Evolutionary conservation across 1,284 basidiomycete species (phyloP), one percentile per base, ranked within the genome.

Genomic region (Apiotrichum domesticum): DNA sequence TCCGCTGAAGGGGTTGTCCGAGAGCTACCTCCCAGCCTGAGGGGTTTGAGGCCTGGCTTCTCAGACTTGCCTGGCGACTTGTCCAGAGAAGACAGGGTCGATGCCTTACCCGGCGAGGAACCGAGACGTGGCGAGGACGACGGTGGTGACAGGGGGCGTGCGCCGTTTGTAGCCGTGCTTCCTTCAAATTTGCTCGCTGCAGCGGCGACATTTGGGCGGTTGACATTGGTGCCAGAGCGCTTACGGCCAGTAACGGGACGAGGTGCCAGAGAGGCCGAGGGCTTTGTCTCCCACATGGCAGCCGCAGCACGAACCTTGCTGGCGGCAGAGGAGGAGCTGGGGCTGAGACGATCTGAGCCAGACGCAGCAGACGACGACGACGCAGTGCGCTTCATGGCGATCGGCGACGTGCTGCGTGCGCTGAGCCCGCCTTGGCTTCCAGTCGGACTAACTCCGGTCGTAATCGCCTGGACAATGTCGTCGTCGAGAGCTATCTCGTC

Each of bases 271-370:
- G 53, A 29, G 32, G 49, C 35, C 13, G 48, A 52, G 21, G 37
- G 45, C 55, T 58, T 58, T 37, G 49, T 54, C 55, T 62, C 60
- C 60, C 60, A 62, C 46, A 52, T 37, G 10, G 60, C 57, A 11
- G 60, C 60, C 14, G 51, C 48, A n/a, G 54, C 57, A 34, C 55
- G 57, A n/a, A 62, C 60, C 40, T 55, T 46, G 42, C 48, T 61
- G 13, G 53, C 46, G 13, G 9, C 29, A 11, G 42, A 37, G 4
- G 44, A 11, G 10, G 35, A n/a, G 13, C 35, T 35, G 35, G 51
- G 10, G 52, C 45, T 34, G 7, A 13, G 37, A 13, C 37, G 37
- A 39, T 39, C 37, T 8, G 37, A 39, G 37, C 37, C 34, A 1
- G 51, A 52, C 21, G 4, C 11, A 5, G 15, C 8, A 3, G 47